Percentiles rank a stretch among this genome's conserved stretches.
Evolutionary conservation across 2,329 filamentous ascomycete genomes (phyloP).

Genomic region (Aureobasidium sp.): DNA sequence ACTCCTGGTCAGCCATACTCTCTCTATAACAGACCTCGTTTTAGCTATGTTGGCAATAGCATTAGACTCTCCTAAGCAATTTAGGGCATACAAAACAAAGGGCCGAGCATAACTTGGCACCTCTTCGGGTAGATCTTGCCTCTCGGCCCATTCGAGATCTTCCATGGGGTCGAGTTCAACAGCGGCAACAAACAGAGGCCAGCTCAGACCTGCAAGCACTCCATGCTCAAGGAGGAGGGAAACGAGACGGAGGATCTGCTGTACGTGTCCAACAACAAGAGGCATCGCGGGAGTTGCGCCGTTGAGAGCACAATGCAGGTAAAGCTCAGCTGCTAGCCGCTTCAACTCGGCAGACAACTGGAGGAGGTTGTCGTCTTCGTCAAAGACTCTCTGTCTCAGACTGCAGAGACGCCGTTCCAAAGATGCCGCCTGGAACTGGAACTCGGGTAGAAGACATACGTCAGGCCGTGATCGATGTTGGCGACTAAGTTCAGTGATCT

Average conservation of each 20-base stretch:
- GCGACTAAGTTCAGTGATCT: slow-evolving; percentile 39
- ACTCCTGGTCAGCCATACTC: slow-evolving; percentile 40
- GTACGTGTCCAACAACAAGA: slow-evolving; percentile 20
- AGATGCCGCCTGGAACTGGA: slow-evolving; percentile 26
- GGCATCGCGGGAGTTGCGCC: slow-evolving; percentile 34
- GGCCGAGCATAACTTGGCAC: slow-evolving; percentile 27
- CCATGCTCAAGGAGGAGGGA: slow-evolving; percentile 27
- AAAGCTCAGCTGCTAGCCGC: slow-evolving; percentile 36
- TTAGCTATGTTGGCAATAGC: slow-evolving; percentile 38
- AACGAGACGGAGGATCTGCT: slow-evolving; percentile 28
- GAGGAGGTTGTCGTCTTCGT: slow-evolving; percentile 26
- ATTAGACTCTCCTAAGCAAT: slow-evolving; percentile 33
- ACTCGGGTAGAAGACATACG: slow-evolving; percentile 18
- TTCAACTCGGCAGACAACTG: slow-evolving; percentile 34
- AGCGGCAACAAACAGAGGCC: slow-evolving; percentile 37
- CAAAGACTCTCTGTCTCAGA: slow-evolving; percentile 27
- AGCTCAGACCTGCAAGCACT: slow-evolving; percentile 29
- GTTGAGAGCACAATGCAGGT: slow-evolving; percentile 38
- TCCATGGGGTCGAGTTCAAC: slow-evolving; percentile 31
- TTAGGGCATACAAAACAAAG: slow-evolving; percentile 32
- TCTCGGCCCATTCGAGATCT: slow-evolving; percentile 27
- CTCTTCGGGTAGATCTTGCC: slow-evolving; percentile 14
- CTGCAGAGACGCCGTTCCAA: slow-evolving; percentile 28
- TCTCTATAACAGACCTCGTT: slow-evolving; percentile 38
- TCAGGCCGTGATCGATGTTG: slow-evolving; percentile 22